Conservation (phyloP, 176 grass and related monocot genomes). For the Zoysia japonica region DNA sequence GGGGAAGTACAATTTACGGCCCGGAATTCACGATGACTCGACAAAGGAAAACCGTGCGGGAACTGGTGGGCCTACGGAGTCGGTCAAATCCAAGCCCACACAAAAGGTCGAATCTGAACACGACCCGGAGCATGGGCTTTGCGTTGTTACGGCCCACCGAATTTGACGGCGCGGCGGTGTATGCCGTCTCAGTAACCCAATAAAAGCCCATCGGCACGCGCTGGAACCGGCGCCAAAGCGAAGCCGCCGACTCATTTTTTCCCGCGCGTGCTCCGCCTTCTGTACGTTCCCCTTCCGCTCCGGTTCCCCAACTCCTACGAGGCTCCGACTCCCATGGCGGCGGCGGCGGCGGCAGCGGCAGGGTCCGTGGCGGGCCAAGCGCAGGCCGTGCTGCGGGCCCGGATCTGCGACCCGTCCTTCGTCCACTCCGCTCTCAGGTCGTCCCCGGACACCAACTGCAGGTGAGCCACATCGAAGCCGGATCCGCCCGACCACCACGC, state of each 20-base stretch:
- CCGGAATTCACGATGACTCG: no score
- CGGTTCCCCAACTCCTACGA: not conserved
- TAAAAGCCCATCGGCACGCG: not conserved
- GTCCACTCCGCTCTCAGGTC: slow-evolving; percentile 59
- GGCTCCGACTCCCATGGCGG: slow-evolving; percentile 9
- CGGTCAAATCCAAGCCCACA: no score
- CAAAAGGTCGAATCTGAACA: no score
- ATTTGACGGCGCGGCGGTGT: no score
- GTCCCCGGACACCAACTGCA: slow-evolving; percentile 75
- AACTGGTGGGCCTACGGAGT: no score
- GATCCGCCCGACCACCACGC: not conserved
- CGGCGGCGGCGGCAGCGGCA: slow-evolving; percentile 39
- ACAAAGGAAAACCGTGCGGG: no score
- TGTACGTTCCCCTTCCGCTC: not conserved
- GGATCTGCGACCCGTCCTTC: slow-evolving; percentile 67
- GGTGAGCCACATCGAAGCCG: slow-evolving; percentile 27
- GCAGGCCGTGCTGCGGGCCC: slow-evolving; percentile 47
- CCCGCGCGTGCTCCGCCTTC: slow-evolving; percentile 21
- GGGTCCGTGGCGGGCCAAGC: slow-evolving; percentile 49
- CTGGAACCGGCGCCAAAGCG: not conserved
- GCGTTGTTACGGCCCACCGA: no score
- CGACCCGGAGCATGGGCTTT: no score
- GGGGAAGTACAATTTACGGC: no score
- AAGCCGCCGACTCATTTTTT: not conserved
- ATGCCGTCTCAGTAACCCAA: no score